A percentile compares a stretch with the other conserved stretches of the same genome.
phyloP scores from a whole-genome alignment of 1,139 yeast genomes.

The Suhomyces wounanorum region DNA sequence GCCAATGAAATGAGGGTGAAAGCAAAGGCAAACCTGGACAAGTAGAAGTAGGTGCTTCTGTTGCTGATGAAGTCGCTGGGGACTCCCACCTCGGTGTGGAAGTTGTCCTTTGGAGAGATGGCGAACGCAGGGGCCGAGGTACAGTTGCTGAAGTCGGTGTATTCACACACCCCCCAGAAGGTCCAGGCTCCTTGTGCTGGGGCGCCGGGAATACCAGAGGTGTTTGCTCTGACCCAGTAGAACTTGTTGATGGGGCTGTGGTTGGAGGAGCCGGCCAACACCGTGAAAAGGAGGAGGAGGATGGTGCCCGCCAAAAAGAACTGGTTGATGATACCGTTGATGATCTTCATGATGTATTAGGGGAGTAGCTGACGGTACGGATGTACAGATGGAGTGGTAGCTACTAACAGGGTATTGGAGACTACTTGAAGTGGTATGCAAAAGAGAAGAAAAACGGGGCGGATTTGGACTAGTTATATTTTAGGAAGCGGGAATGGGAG shows the following conservation, averaged over 20 bases:
- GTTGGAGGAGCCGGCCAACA: conserved; percentile 66
- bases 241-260: conserved; percentile 63
- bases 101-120: conserved; percentile 72
- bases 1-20: conserved; percentile 62
- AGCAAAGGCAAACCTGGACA: conserved; percentile 71
- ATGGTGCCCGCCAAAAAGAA: conserved; percentile 53
- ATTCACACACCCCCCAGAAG: conserved; percentile 76
- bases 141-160: conserved; percentile 45
- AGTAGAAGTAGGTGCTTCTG: conserved; percentile 63
- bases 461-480: conserved; percentile 8
- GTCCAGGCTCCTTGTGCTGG: conserved; percentile 66
- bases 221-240: conserved; percentile 74
- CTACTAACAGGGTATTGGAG: not conserved
- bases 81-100: conserved; percentile 49
- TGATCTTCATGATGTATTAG: conserved; percentile 32
- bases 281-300: conserved; percentile 58
- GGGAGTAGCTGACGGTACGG: not conserved
- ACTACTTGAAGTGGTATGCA: not conserved
- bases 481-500: conserved; percentile 5
- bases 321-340: conserved; percentile 39
- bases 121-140: conserved; percentile 58
- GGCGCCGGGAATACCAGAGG: conserved; percentile 58
- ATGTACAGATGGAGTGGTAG: not conserved
- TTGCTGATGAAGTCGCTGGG: conserved; percentile 57
- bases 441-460: not conserved